Base-by-base conservation (phyloP, 352 stramenopile genomes). In the Pythium diclinum region DNA sequence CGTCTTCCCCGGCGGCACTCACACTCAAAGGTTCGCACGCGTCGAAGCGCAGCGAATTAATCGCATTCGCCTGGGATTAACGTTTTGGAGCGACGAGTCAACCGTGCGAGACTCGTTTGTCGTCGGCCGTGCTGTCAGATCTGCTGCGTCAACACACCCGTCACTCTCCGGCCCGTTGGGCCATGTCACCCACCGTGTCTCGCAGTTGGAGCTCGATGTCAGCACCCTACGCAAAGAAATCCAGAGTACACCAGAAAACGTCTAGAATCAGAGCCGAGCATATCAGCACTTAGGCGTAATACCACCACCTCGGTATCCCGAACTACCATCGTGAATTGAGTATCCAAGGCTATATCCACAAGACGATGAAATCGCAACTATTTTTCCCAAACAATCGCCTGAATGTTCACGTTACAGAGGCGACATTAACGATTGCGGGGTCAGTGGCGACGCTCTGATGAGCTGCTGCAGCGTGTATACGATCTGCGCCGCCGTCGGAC, bases 51-150 rank as follows among this genome's bases (percentile, higher is more conserved):
- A 92, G 60, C 81, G 86, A 54, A 73, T 86, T 67, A 94, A 94
- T 71, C 83, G 86, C 30, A 88, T 94, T 55, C 78, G 81, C 23
- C 83, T 94, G 62, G 83, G 82, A 40, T 78, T 83, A 21, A 77
- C 80, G 5, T 79, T 89, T 34, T 59, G 84, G 40, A 77, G 77
- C 58, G 78, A 79, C 63, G 79, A 92, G 32, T 85, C 79, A 56
- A 85, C 80, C 34, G 83, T 92, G 55, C 79, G 79, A 47, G 85
- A 88, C 62, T 94, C 85, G 34, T 94, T 91, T 61, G 81, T 94
- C 13, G 79, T 83, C 3, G 85, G 85, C 19, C 85, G 85, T 25
- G 75, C 85, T 21, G 85, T 94, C 1, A 74, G 78, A 13, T 47
- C 38, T 3, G 16, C 13, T 21, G 11, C 14, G 6, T 19, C 38